Evolutionary conservation across 495 filamentous ascomycete species (phyloP).

Genomic region (Annulohypoxylon stygium): DNA sequence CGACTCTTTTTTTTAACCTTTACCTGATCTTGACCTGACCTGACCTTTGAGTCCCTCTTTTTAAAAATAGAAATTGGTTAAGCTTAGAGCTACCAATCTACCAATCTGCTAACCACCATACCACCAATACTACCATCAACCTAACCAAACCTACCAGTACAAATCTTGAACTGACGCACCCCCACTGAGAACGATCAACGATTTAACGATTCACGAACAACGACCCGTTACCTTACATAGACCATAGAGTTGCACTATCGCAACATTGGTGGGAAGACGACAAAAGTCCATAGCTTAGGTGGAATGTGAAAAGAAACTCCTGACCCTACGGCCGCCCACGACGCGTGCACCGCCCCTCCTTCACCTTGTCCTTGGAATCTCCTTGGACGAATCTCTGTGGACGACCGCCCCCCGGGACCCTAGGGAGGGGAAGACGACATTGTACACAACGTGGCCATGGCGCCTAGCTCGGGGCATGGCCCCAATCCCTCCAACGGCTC

Average conservation of each 20-base stretch:
- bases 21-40: slow-evolving; percentile 27
- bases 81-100: not conserved
- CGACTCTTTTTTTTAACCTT: not conserved
- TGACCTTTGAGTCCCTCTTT: slow-evolving; percentile 39
- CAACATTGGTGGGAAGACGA: not conserved
- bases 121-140: no score
- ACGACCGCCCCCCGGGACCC: slow-evolving; percentile 1
- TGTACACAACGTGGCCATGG: slow-evolving; percentile 45
- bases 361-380: not conserved
- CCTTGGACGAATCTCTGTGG: slow-evolving; percentile 9
- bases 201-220: not conserved
- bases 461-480: slow-evolving; percentile 49
- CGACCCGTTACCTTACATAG: not conserved
- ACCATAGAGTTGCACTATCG: not conserved
- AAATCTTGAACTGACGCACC: not conserved
- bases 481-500: slow-evolving; percentile 46
- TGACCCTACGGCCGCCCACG: slow-evolving; percentile 31
- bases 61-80: slow-evolving; percentile 18
- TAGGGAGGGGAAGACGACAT: slow-evolving; percentile 10
- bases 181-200: not conserved
- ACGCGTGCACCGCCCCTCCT: slow-evolving; percentile 31
- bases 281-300: slow-evolving; percentile 11
- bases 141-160: not conserved
- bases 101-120: not conserved
- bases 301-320: slow-evolving; percentile 43